These are phyloP conservation scores for Pythium scleroteichum DNA, from an alignment of 352 stramenopile species.

Conservation along the genomic window DNA sequence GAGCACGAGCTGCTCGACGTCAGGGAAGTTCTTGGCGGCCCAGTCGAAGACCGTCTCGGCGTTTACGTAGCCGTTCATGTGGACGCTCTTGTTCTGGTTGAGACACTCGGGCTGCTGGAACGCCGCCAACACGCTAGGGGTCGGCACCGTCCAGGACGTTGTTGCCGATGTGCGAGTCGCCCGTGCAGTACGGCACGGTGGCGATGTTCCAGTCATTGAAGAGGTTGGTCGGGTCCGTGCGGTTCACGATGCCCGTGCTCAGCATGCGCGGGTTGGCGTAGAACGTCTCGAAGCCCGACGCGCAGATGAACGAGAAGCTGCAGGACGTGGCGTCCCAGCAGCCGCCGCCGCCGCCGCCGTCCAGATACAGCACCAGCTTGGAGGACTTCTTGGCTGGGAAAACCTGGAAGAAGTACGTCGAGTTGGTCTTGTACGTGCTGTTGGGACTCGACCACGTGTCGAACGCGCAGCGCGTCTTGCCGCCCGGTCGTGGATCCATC, in stretches of 20 bases:
- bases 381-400: slow-evolving; percentile 51
- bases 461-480: slow-evolving; percentile 49
- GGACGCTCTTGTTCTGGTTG: slow-evolving; percentile 39
- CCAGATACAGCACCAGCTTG: slow-evolving; percentile 70
- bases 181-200: slow-evolving; percentile 71
- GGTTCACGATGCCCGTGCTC: slow-evolving; percentile 52
- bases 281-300: slow-evolving; percentile 39
- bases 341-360: slow-evolving; percentile 58
- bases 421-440: slow-evolving; percentile 35
- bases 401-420: slow-evolving; percentile 73
- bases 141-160: slow-evolving; percentile 27
- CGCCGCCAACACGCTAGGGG: slow-evolving; percentile 24
- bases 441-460: slow-evolving; percentile 35
- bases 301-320: slow-evolving; percentile 61
- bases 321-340: slow-evolving; percentile 64
- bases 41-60: slow-evolving; percentile 17
- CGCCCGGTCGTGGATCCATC: too few species aligned
- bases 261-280: slow-evolving; percentile 32
- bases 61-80: slow-evolving; percentile 26
- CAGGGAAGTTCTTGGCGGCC: slow-evolving; percentile 24
- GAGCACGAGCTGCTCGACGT: slow-evolving; percentile 20
- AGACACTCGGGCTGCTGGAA: slow-evolving; percentile 49
- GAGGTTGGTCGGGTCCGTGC: slow-evolving; percentile 47
- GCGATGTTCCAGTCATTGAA: slow-evolving; percentile 77
- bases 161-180: slow-evolving; percentile 60